Base-by-base conservation (phyloP, 805 yeast genomes). In the Zygotorulaspora danielsina region DNA sequence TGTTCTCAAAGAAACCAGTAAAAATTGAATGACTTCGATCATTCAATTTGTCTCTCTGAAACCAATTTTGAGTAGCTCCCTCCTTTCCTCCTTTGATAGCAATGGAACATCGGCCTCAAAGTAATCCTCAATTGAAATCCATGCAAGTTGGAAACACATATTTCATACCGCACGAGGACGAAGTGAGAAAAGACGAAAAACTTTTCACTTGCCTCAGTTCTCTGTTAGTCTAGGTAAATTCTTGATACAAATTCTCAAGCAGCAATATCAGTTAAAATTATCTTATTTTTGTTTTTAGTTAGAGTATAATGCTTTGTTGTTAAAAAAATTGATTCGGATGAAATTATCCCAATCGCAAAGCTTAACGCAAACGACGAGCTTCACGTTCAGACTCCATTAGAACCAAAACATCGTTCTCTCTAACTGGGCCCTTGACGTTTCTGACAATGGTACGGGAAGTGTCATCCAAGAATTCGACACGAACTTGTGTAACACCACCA, bases 341-440 rank as follows among this genome's bases (percentile, higher is more conserved):
- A 24, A 15, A 15, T 29, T 12, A 5, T n/a, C n/a, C 19, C 13
- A 7, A 30, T 24, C 22, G 35, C 36, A 31, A 24, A 28, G 36
- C 46, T 46, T 80, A 80, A 80, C 90, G 85, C 73, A 84, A 76
- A 77, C 93, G 81, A 78, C 90, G 81, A 66, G 97, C 97, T 80
- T 90, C 98, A 81, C 98, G 90, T 80, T 90, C 98, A 61, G 97
- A 90, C 80, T 90, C 98, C 96, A 90, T 93, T 72, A 90, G 81
- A 73, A 96, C 93, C 72, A 90, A 84, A 76, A 93, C 87, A 72
- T 90, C 98, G 76, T 90, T 84, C 75, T 86, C 95, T 73, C 96
- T 84, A 72, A 86, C 96, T 71, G 96, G 95, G 68, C 96, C 95
- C 75, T 86, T 86, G 73, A 86, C 96, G 82, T 86, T 86, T 81